Evolutionary conservation across 2,329 filamentous ascomycete genomes (phyloP), one percentile per base, ranked within the genome.

Genomic region (Dactylonectria estremocensis): DNA sequence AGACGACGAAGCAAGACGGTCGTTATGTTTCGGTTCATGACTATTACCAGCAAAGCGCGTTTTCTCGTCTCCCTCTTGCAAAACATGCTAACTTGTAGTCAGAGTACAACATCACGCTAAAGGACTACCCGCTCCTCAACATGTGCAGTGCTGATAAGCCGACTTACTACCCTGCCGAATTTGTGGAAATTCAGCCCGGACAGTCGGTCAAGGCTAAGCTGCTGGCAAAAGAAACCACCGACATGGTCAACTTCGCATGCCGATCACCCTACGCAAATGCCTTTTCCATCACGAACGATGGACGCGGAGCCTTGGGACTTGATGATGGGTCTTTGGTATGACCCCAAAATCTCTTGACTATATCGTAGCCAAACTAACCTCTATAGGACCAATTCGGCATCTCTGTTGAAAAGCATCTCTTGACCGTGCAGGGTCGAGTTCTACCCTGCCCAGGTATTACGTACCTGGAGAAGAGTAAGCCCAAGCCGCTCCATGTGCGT

Each of bases 181-280:
- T 90, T 6, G 90, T 92, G 69, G 79, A 82, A 4, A 86, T 96
- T 3, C 76, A 89, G 9, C 84, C 88, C 1, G 92, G 92, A 0
- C 93, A 96, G 75, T 79, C 87, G 0, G 85, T 90, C 22, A 88
- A 87, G 45, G 81, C 86, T 4, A 90, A 90, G 73, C 83, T 95
- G 16, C 85, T 78, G 1, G 82, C 86, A 0, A 79, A 84, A 0
- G 92, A 95, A 75, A 93, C 92, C 0, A 84, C 86, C 0, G 75
- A 82, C 1, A 95, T 96, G 93, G 89, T 95, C 52, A 81, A 81
- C 0, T 93, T 94, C 76, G 92, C 94, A 1, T 93, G 92, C 63
- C 87, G 92, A 4, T 82, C 82, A 0, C 93, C 93, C 0, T 85
- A 85, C 1, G 82, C 86, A 6, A 97, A 95, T 70, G 92, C 91